Conservation (phyloP, 345 rosid species). For the Abelmoschus esculentus region DNA sequence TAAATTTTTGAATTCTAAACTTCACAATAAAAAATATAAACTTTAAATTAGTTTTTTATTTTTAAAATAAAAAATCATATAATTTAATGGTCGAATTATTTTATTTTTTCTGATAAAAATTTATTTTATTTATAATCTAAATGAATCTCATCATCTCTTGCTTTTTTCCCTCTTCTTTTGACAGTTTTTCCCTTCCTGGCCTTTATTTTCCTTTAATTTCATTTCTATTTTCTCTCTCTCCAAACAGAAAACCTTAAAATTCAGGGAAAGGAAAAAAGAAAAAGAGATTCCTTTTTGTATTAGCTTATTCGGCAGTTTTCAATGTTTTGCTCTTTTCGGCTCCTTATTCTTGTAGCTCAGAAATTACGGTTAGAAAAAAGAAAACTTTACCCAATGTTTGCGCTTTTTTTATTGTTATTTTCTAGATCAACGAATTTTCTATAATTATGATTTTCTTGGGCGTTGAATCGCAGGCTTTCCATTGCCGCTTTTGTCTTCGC, state of each 20-base stretch:
- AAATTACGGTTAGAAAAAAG: constrained; percentile 25
- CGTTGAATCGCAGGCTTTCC: constrained; percentile 30
- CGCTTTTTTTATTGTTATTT: background rate
- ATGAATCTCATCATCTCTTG: too few relatives aligned
- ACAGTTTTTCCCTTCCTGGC: too few relatives aligned
- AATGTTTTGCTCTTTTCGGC: constrained; percentile 38
- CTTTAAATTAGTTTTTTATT: too few relatives aligned
- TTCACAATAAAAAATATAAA: too few relatives aligned
- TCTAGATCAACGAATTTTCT: constrained; percentile 8
- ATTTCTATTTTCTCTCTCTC: constrained; percentile 4
- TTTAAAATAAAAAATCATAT: too few relatives aligned
- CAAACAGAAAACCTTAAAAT: background rate
- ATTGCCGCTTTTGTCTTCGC: constrained; percentile 22
- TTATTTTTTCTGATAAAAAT: too few relatives aligned
- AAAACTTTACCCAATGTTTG: background rate
- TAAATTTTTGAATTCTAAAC: too few relatives aligned
- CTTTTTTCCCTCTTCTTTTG: too few relatives aligned
- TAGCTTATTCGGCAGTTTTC: constrained; percentile 3
- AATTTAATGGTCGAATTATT: too few relatives aligned
- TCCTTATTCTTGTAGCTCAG: constrained; percentile 22
- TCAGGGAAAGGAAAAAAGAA: background rate
- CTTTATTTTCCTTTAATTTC: too few relatives aligned
- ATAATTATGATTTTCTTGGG: background rate
- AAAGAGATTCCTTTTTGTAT: background rate
- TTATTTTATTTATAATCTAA: too few relatives aligned